Conservation (phyloP, 2,329 filamentous ascomycete genomes). For the Raffaelea arxii region DNA sequence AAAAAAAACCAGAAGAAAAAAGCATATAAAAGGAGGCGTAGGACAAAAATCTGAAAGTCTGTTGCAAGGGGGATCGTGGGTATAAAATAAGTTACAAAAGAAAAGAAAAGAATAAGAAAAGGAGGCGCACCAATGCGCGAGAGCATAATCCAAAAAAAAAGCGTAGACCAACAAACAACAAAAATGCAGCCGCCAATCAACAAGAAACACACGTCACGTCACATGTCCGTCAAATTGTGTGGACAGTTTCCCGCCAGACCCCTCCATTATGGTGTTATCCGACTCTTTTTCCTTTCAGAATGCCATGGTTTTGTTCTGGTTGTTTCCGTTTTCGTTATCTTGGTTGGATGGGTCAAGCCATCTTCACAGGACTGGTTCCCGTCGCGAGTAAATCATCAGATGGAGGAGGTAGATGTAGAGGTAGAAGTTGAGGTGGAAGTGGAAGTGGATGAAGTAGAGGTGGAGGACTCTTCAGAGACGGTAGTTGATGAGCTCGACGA, state of each 20-base stretch:
- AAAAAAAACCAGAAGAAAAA: too few relatives aligned
- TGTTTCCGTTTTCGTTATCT: too few relatives aligned
- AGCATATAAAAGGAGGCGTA: too few relatives aligned
- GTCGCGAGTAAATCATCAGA: too few relatives aligned
- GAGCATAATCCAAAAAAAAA: neutral
- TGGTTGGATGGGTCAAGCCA: too few relatives aligned
- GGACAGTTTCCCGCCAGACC: neutral
- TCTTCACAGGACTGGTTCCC: too few relatives aligned
- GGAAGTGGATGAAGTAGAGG: neutral
- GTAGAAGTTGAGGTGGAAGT: neutral
- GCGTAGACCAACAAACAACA: too few relatives aligned
- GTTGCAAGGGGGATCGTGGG: neutral
- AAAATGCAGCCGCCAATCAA: neutral
- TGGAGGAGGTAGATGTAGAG: too few relatives aligned
- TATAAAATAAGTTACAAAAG: slow-evolving; percentile 1
- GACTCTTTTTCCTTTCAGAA: neutral
- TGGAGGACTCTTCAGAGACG: neutral
- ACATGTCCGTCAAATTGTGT: neutral
- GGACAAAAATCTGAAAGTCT: too few relatives aligned
- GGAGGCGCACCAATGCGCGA: neutral
- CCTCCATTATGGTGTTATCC: neutral
- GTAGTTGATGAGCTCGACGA: neutral
- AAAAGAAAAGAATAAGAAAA: neutral
- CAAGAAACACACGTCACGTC: neutral
- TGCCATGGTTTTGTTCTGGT: too few relatives aligned